Evolutionary conservation across 140 eudicot genomes (phyloP), one percentile per base, ranked within the genome.

Genomic region (Ambrosia hybrid): DNA sequence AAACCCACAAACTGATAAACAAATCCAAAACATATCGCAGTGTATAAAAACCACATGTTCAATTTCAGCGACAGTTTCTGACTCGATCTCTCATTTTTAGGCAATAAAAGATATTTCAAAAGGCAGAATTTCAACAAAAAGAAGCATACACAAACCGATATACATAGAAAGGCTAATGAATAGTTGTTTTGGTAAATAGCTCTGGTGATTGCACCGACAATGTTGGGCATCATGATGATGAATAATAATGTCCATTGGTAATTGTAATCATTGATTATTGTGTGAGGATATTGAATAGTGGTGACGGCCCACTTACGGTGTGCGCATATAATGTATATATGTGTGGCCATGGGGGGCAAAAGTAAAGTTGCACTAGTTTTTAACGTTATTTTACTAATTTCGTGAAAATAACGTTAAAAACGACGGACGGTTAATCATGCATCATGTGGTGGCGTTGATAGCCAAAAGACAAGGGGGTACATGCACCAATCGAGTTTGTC

Each of bases 1-100:
- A 77, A 63, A 39, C 8, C 9, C 46, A 3, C 46, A 41, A 70
- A 51, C 39, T 70, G 81, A 41, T 77, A 61, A 69, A 62, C 66
- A 13, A 77, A 51, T 39, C 81, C 81, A 21, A 59, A 77, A 33
- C 76, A 36, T 8, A 77, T 26, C 6, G 66, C 72, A 7, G 81
- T 59, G 76, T 77, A 77, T 17, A 77, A 65, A 60, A 77, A 60
- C 81, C 81, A 77, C 63, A 77, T 77, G 16, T 37, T 70, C 34
- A 59, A 3, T 60, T 77, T 77, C 71, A 77, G 53, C 65, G 34
- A 36, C 9, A 51, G 60, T 49, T 70, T 77, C 51, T 26, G 36
- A 5, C 56, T 17, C 48, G 66, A 77, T 70, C 57, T 57, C 6
- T 70, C 76, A n/a, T 37, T 49, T 77, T 70, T 70, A 17, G 76